Base-by-base conservation (phyloP, 768 basidiomycete genomes). In the Macrolepiota dolichaula region DNA sequence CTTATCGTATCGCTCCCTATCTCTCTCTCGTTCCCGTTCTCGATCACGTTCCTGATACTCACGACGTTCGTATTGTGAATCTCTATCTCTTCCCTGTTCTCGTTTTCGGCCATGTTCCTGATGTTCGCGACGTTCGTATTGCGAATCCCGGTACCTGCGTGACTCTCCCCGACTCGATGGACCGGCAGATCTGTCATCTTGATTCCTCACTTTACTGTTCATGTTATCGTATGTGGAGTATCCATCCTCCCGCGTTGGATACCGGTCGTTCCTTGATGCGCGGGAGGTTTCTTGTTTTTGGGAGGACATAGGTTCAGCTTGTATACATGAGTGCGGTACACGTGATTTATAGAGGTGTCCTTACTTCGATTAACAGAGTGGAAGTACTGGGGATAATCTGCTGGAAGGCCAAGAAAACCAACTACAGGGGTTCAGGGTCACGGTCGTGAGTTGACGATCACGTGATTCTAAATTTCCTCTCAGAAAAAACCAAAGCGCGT, bases 31-130 rank as follows among this genome's bases (percentile, higher is more conserved):
- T 47, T 84, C 79, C 38, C 73, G 69, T 67, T 81, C 77, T 24
- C 78, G 68, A 62, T 79, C 76, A 38, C 71, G 69, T 54, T 77
- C 74, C 22, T 70, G 67, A 60, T 78, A 77, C 29, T 71, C 68
- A 50, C 51, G 56, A 49, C 51, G 50, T 32, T 49, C 57, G 42
- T 62, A 35, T 22, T 60, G 5, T 53, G 29, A 7, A 7, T 80
- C 79, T 64, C 82, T 72, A 63, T 82, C 81, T 62, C 74, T 67
- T 36, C 70, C 70, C 29, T 77, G 71, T 47, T 84, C 79, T 42
- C 73, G 69, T 67, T 81, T 77, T 24, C 78, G 68, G 62, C 79
- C 76, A 38, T 70, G 69, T 54, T 77, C 74, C 22, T 70, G 67
- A 60, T 78, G 77, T 25, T 71, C 68, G 42, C 51, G 56, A 49